Evolutionary conservation across 2,329 filamentous ascomycete genomes (phyloP).

Genomic region (Epichloe brachyelytri): DNA sequence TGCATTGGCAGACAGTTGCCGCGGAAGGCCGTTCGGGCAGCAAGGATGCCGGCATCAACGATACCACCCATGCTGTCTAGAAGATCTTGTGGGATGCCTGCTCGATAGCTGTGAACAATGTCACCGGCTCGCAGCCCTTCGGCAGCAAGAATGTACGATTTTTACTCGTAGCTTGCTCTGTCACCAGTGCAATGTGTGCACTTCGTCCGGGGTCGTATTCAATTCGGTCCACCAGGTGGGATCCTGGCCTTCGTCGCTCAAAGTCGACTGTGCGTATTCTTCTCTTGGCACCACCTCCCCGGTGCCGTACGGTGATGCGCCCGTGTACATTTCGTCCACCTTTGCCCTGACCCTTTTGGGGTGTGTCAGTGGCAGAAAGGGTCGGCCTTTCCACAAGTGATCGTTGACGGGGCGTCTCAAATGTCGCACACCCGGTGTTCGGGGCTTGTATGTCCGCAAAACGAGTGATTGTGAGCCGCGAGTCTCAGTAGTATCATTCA

Average conservation of each 20-base stretch:
- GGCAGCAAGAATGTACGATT: constrained; percentile 89
- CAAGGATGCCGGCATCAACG: constrained; percentile 89
- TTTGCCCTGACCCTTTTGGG: constrained; percentile 87
- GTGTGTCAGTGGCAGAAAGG: constrained; percentile 70
- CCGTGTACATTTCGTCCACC: constrained; percentile 87
- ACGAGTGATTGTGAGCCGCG: constrained; percentile 25
- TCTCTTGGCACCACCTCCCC: constrained; percentile 82
- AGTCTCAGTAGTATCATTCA: constrained; percentile 9
- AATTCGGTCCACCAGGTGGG: constrained; percentile 82
- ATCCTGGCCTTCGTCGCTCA: constrained; percentile 60
- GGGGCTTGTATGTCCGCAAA: constrained; percentile 81
- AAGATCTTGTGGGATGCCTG: constrained; percentile 77
- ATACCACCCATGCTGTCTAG: constrained; percentile 85
- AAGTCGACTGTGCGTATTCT: constrained; percentile 91
- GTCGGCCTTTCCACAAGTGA: constrained; percentile 89
- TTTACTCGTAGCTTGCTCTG: constrained; percentile 56
- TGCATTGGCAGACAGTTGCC: constrained; percentile 92
- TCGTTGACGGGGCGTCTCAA: constrained; percentile 87
- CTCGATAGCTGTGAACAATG: constrained; percentile 78
- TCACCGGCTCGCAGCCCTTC: constrained; percentile 91
- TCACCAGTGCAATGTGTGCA: constrained; percentile 83
- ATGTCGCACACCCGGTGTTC: constrained; percentile 86
- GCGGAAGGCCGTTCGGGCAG: constrained; percentile 83
- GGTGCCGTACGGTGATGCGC: constrained; percentile 76
- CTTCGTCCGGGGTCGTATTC: constrained; percentile 92